A percentile compares a stretch with the other conserved stretches of the same genome.
These are phyloP conservation scores for Tetrahymena elliotti DNA, from an alignment of 73 alveolate species.

Conservation along the genomic window DNA sequence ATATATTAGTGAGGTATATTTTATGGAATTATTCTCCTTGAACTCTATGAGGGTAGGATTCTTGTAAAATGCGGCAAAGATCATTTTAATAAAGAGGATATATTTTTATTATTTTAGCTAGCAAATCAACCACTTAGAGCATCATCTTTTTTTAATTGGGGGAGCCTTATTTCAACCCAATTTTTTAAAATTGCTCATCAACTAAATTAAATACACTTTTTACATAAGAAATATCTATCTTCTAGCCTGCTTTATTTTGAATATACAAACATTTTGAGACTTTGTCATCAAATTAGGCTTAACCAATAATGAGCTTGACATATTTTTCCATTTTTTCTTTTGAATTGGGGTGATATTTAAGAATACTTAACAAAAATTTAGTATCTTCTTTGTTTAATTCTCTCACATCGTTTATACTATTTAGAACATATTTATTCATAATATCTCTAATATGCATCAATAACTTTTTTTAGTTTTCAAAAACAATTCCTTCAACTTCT, in stretches of 20 bases:
- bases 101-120: not conserved
- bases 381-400: not conserved
- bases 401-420: not conserved
- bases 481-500: not conserved
- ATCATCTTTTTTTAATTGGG: not conserved
- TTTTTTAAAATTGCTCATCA: not conserved
- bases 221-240: not conserved
- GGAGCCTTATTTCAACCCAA: not conserved
- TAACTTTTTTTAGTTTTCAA: not conserved
- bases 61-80: not conserved
- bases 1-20: not conserved
- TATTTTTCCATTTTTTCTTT: not conserved
- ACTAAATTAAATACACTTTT: not conserved
- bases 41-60: not conserved
- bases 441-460: not conserved
- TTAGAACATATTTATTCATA: not conserved
- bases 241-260: not conserved
- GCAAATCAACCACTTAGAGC: not conserved
- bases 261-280: not conserved
- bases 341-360: not conserved
- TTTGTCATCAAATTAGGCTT: not conserved
- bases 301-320: not conserved
- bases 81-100: not conserved
- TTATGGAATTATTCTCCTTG: not conserved
- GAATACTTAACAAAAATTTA: not conserved